phyloP scores from a whole-genome alignment of 208 protist species.

The Blastocrithidia nonstop region DNA sequence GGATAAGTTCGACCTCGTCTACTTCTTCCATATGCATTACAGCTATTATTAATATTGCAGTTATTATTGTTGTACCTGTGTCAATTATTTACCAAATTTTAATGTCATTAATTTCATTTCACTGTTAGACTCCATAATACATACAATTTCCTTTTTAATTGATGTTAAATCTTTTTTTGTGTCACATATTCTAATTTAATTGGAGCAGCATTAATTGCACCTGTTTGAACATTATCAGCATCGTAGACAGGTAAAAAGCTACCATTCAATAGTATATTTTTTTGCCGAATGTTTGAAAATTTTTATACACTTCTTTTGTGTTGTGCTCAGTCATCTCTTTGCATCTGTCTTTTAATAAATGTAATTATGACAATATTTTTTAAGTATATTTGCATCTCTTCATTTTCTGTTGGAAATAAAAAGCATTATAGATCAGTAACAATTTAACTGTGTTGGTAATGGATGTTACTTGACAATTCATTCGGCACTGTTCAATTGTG shows the following conservation, averaged over 20 bases:
- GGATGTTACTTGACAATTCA: no score
- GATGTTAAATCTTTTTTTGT: slow-evolving; percentile 1
- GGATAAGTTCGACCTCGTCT: no score
- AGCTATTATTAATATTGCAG: no score
- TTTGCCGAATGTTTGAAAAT: background rate
- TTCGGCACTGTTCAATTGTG: no score
- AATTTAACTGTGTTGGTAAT: no score
- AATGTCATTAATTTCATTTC: slow-evolving; percentile 1
- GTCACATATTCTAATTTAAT: background rate
- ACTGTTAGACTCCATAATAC: no score
- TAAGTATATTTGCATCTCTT: background rate
- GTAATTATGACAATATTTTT: slow-evolving; percentile 2
- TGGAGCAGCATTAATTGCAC: background rate
- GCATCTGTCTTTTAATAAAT: background rate
- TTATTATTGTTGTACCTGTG: no score
- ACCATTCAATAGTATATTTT: background rate
- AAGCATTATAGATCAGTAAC: no score
- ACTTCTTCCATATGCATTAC: no score
- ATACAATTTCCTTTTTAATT: slow-evolving; percentile 2
- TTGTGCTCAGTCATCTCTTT: slow-evolving; percentile 2
- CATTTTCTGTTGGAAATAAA: background rate
- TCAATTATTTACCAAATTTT: slow-evolving; percentile 1
- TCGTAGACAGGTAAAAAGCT: background rate
- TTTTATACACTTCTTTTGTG: slow-evolving; percentile 1
- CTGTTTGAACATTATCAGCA: background rate